Evolutionary conservation across 2,329 filamentous ascomycete species (phyloP).

Genomic region (Fonsecaea pedrosoi): DNA sequence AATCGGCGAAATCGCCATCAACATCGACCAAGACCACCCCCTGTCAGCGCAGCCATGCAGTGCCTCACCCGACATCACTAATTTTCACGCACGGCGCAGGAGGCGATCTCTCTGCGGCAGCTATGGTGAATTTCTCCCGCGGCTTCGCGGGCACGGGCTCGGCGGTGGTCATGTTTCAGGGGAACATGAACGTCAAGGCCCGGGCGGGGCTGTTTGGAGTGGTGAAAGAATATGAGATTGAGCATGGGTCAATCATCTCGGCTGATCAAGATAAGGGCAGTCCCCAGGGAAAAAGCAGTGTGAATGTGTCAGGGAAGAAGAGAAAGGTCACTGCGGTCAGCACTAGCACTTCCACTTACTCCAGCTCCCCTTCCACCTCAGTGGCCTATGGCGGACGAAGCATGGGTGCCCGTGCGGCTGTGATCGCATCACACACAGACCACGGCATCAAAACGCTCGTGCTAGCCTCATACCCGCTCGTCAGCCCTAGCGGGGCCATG

Average conservation of each 20-base stretch:
- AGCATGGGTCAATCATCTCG: not conserved
- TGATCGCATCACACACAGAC: slow-evolving; percentile 28
- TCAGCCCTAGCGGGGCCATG: slow-evolving; percentile 29
- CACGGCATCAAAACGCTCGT: slow-evolving; percentile 30
- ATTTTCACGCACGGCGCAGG: slow-evolving; percentile 41
- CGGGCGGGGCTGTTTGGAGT: slow-evolving; percentile 30
- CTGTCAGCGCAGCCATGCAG: not conserved
- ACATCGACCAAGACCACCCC: not conserved
- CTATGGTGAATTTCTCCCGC: slow-evolving; percentile 34
- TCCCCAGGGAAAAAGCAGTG: no score
- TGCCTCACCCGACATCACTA: slow-evolving; percentile 9
- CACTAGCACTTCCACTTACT: not conserved
- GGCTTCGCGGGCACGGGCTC: slow-evolving; percentile 29
- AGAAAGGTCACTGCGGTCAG: not conserved
- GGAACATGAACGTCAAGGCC: slow-evolving; percentile 36
- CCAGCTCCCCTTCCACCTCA: not conserved
- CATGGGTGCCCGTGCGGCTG: slow-evolving; percentile 35
- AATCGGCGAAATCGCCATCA: not conserved
- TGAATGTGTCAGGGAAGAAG: not conserved
- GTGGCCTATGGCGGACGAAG: slow-evolving; percentile 36
- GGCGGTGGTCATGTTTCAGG: slow-evolving; percentile 34
- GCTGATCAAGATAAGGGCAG: not conserved
- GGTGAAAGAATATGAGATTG: slow-evolving; percentile 26
- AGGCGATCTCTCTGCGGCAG: slow-evolving; percentile 34
- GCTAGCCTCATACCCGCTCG: slow-evolving; percentile 37